phyloP scores from a whole-genome alignment of 2,329 filamentous ascomycete species.

The Hymenoscyphus albidus region DNA sequence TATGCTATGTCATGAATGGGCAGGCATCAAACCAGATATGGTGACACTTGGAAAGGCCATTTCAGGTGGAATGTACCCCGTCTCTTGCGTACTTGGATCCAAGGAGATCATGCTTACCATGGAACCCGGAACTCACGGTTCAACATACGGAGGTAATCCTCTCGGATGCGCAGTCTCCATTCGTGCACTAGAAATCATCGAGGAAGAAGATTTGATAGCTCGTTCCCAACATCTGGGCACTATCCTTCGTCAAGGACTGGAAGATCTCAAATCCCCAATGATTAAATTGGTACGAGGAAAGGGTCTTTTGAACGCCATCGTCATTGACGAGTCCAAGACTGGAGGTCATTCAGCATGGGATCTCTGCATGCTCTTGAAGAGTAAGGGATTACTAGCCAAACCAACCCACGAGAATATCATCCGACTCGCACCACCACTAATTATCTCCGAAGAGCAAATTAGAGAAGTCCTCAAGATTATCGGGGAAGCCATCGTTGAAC shows the following conservation, averaged over 20 bases:
- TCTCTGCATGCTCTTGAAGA: constrained; percentile 90
- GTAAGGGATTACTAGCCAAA: constrained; percentile 93
- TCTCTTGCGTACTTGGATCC: constrained; percentile 82
- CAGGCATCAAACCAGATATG: constrained; percentile 90
- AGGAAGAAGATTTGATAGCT: constrained; percentile 84
- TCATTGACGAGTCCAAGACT: constrained; percentile 87
- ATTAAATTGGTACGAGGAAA: constrained; percentile 84
- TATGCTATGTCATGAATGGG: constrained; percentile 93
- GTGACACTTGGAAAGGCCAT: constrained; percentile 96
- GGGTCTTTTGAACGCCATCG: constrained; percentile 89
- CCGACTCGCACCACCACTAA: constrained; percentile 89
- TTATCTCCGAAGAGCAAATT: constrained; percentile 88
- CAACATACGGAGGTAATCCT: constrained; percentile 97
- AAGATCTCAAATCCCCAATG: constrained; percentile 71
- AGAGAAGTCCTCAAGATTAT: constrained; percentile 75
- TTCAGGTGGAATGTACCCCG: constrained; percentile 98
- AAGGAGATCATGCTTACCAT: constrained; percentile 94
- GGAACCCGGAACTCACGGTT: constrained; percentile 94
- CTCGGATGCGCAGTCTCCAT: constrained; percentile 94
- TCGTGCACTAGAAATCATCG: constrained; percentile 86
- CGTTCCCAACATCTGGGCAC: constrained; percentile 77
- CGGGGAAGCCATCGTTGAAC: constrained; percentile 72
- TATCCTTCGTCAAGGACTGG: constrained; percentile 75
- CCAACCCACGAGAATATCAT: constrained; percentile 99
- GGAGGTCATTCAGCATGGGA: constrained; percentile 91